These are phyloP conservation scores for Dictyophora rubrovolvata DNA, from an alignment of 768 basidiomycete species.

Conservation along the genomic window DNA sequence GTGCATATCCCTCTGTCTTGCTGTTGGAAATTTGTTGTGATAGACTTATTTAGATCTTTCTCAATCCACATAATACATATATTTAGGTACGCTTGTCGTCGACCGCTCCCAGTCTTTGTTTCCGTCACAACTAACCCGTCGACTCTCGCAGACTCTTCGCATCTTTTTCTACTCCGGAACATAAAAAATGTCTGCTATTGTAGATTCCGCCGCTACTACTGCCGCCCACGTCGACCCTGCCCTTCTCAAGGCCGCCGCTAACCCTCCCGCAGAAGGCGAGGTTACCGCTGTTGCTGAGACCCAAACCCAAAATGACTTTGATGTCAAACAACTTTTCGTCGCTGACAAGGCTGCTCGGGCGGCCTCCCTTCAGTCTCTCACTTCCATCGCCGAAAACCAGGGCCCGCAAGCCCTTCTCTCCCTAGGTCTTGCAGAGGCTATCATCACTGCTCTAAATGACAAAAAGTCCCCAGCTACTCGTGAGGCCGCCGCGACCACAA, in stretches of 20 bases:
- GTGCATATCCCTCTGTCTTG: neutral
- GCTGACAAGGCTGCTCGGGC: conserved; percentile 78
- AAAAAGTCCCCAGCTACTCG: conserved; percentile 91
- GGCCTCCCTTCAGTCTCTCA: conserved; percentile 58
- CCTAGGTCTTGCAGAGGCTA: conserved; percentile 59
- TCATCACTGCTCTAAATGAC: conserved; percentile 80
- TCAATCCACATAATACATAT: too few species aligned
- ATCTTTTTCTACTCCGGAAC: neutral
- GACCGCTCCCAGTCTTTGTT: too few species aligned
- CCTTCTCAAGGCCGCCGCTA: conserved; percentile 52
- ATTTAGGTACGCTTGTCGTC: too few species aligned
- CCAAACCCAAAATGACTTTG: conserved; percentile 45
- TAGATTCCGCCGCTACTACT: conserved; percentile 38
- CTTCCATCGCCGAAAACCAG: conserved; percentile 69
- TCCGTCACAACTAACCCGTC: too few species aligned
- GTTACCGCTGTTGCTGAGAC: conserved; percentile 20
- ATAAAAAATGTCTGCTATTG: neutral
- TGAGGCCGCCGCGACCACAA: conserved; percentile 73
- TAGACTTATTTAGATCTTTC: too few species aligned
- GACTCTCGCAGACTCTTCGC: too few species aligned
- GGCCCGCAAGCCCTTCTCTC: conserved; percentile 69
- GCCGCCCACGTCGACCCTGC: conserved; percentile 36
- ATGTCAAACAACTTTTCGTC: conserved; percentile 68
- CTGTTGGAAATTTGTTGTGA: too few species aligned
- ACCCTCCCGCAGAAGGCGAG: conserved; percentile 19